These are phyloP conservation scores for Geranomyces variabilis DNA, from an alignment of 192 early-diverging fungal genomes.

Conservation along the genomic window DNA sequence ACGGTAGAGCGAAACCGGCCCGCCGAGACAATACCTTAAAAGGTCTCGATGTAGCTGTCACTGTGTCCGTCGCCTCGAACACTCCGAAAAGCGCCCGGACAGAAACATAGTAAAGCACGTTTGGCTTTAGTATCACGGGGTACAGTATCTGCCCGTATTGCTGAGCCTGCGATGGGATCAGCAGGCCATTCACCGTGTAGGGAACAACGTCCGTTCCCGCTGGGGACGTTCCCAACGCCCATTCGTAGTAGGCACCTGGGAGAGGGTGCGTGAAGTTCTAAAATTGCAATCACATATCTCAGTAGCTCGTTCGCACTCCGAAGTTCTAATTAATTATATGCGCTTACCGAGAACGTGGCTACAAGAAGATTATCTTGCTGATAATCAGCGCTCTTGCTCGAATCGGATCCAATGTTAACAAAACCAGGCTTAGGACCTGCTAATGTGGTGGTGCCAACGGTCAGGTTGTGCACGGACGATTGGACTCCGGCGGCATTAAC, in stretches of 20 bases:
- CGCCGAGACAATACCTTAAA: background rate
- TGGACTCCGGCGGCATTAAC: background rate
- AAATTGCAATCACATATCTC: constrained; percentile 9
- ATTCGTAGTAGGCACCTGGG: constrained; percentile 8
- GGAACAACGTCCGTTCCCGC: constrained; percentile 12
- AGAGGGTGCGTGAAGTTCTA: constrained; percentile 1
- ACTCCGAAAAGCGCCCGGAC: constrained; percentile 2
- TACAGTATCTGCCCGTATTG: background rate
- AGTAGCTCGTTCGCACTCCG: too few species aligned
- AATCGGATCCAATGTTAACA: constrained; percentile 11
- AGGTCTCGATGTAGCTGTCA: too few species aligned
- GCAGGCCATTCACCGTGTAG: background rate
- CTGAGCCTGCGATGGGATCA: background rate
- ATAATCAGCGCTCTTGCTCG: too few species aligned
- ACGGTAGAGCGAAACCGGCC: background rate
- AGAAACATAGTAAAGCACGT: background rate
- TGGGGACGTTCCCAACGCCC: constrained; percentile 19
- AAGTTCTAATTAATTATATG: too few species aligned
- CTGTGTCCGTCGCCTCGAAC: background rate
- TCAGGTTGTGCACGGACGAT: background rate
- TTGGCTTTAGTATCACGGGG: background rate
- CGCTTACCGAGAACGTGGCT: too few species aligned
- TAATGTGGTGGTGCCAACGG: background rate
- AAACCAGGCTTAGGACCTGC: constrained; percentile 7
- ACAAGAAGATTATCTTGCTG: too few species aligned